Base-by-base conservation (phyloP, 2,329 filamentous ascomycete genomes). In the Fusarium aywerte region DNA sequence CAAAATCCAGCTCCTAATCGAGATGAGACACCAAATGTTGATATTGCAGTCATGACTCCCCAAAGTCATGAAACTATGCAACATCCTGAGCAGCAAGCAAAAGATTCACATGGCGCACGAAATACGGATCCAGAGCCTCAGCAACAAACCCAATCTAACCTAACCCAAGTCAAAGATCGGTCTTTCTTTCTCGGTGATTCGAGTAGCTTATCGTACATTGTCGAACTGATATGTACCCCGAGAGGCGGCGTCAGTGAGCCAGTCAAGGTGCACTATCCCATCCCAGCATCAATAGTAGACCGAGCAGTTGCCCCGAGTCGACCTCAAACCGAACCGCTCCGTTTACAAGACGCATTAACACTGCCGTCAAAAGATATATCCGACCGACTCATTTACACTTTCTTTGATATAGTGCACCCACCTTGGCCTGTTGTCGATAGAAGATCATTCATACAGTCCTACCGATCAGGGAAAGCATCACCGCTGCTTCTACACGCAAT, bases 211-310 rank as follows among this genome's bases (percentile, higher is more conserved):
- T 70, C 64, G 10, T 68, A 68, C 32, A 70, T 68, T n/a, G 44
- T 70, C 7, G 67, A 70, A 7, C 58, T 70, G n/a, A 69, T 68
- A 5, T 68, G 60, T 2, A 57, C 53, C 8, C 63, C 60, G 3
- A 62, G 51, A 15, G 15, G 64, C 2, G 67, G 67, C 7, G 45
- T 51, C 6, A 65, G 64, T 8, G 64, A 65, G n/a, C 67, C 67
- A 1, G 42, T 70, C n/a, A 70, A 70, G 5, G 67, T 69, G 0
- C 67, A 69, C 16, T 68, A 69, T 36, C 67, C 67, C 3, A 69
- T 69, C 6, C 67, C 67, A 5, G 63, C 67, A 13, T 68, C 67
- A 0, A 61, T 69, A 32, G 55, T 40, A 1, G 63, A 70, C n/a
- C 55, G 52, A 2, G 50, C 63, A 40, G 51, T 57, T 2, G 44